phyloP scores from a whole-genome alignment of 305 asterid genomes.

The Petunia hybrid region DNA sequence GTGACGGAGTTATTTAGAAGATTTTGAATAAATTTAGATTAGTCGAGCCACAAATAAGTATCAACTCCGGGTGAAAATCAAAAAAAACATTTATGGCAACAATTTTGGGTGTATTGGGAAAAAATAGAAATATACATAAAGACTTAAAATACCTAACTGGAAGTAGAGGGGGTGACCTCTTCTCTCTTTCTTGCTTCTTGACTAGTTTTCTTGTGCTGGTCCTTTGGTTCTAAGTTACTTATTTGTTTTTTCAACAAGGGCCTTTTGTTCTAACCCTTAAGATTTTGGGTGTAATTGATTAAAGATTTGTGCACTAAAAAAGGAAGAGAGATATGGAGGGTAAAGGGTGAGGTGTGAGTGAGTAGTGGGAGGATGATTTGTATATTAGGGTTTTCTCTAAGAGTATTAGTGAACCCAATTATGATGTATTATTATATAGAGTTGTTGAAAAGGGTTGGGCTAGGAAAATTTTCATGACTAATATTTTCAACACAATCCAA shows the following conservation, averaged over 20 bases:
- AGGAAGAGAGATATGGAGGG: background rate
- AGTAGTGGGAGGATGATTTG: constrained; percentile 40
- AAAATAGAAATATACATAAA: constrained; percentile 36
- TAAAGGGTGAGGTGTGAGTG: background rate
- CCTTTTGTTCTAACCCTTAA: background rate
- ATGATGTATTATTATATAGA: background rate
- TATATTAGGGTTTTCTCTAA: constrained; percentile 8
- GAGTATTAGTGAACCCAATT: background rate
- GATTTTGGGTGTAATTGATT: background rate
- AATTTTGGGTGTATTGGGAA: constrained; percentile 35
- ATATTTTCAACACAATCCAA: background rate
- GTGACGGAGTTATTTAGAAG: too few species aligned
- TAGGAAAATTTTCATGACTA: background rate
- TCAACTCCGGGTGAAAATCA: too few species aligned
- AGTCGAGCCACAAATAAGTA: too few species aligned
- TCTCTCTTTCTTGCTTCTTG: background rate
- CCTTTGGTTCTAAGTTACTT: constrained; percentile 19
- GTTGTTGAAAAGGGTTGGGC: background rate
- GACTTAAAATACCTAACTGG: constrained; percentile 36
- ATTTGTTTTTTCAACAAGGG: background rate
- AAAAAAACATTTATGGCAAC: too few species aligned
- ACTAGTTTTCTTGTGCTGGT: constrained; percentile 15
- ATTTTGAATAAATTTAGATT: too few species aligned
- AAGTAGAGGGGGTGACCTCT: constrained; percentile 10
- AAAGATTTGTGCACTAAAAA: constrained; percentile 29